Percentiles rank a stretch among this genome's conserved stretches.
These are phyloP conservation scores for Monosporascus sp. DNA, from an alignment of 2,329 filamentous ascomycete species.

Conservation along the genomic window DNA sequence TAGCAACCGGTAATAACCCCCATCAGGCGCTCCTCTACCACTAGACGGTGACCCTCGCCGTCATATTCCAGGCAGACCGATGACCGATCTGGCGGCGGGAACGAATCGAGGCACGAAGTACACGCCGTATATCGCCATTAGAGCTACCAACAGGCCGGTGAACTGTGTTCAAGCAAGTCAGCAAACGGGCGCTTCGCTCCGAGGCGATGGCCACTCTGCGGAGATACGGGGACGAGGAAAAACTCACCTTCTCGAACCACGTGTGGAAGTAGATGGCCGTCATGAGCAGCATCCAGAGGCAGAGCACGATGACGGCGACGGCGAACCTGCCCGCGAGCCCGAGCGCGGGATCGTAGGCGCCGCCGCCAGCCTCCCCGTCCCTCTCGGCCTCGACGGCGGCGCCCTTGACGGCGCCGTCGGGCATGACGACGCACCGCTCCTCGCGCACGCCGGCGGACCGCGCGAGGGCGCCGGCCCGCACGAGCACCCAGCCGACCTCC, in stretches of 20 bases:
- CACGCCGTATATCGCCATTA: slow-evolving; percentile 41
- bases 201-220: neutral
- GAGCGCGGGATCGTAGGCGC: slow-evolving; percentile 29
- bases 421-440: slow-evolving; percentile 60
- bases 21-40: too few species aligned
- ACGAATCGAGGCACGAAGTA: slow-evolving; percentile 49
- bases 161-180: slow-evolving; percentile 29
- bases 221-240: neutral
- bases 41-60: too few species aligned
- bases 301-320: slow-evolving; percentile 60
- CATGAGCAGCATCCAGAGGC: slow-evolving; percentile 97
- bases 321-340: slow-evolving; percentile 52
- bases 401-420: slow-evolving; percentile 60
- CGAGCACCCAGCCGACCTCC: slow-evolving; percentile 63
- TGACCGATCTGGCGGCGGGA: slow-evolving; percentile 37
- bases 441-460: slow-evolving; percentile 41
- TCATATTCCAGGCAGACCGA: slow-evolving; percentile 49
- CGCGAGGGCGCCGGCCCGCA: slow-evolving; percentile 32
- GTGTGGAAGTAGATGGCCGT: slow-evolving; percentile 98
- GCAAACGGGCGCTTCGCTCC: neutral
- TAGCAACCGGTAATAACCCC: too few species aligned
- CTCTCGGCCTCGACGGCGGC: slow-evolving; percentile 43
- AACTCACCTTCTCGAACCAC: slow-evolving; percentile 86
- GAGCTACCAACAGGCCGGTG: slow-evolving; percentile 48
- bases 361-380: slow-evolving; percentile 1